These are phyloP conservation scores for Scenedesmus sp. DNA, from an alignment of 163 green algal genomes.

Conservation along the genomic window DNA sequence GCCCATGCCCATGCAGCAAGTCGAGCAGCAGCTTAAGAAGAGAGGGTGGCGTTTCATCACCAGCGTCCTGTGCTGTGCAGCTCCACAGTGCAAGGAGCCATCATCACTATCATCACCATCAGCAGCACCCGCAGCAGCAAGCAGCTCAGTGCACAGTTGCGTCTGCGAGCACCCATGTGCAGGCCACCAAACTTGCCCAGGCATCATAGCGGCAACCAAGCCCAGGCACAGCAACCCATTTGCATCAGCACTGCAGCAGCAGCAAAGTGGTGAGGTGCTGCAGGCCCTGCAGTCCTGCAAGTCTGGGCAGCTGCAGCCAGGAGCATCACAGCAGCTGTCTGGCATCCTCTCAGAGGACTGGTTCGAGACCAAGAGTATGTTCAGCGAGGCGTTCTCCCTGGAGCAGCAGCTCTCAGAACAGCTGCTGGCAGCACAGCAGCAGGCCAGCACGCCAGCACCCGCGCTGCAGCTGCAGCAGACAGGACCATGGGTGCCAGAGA, in stretches of 20 bases:
- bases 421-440: background rate
- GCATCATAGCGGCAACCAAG: background rate
- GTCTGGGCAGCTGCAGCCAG: conserved; percentile 12
- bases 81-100: background rate
- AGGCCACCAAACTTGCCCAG: background rate
- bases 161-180: background rate
- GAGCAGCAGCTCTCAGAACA: background rate
- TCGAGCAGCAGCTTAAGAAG: background rate
- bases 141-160: background rate
- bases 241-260: background rate
- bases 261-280: conserved; percentile 6
- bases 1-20: background rate
- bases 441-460: background rate
- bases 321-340: conserved; percentile 2
- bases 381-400: background rate
- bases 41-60: background rate
- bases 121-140: background rate
- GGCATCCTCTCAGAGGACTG: conserved; percentile 9
- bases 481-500: background rate
- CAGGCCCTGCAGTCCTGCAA: conserved; percentile 3
- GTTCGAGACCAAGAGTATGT: background rate
- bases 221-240: conserved; percentile 12
- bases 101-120: background rate
- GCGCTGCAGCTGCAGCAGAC: background rate
- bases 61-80: background rate